Conservation (phyloP, 1,284 basidiomycete genomes). For the Sanghuangporus sanghuang region DNA sequence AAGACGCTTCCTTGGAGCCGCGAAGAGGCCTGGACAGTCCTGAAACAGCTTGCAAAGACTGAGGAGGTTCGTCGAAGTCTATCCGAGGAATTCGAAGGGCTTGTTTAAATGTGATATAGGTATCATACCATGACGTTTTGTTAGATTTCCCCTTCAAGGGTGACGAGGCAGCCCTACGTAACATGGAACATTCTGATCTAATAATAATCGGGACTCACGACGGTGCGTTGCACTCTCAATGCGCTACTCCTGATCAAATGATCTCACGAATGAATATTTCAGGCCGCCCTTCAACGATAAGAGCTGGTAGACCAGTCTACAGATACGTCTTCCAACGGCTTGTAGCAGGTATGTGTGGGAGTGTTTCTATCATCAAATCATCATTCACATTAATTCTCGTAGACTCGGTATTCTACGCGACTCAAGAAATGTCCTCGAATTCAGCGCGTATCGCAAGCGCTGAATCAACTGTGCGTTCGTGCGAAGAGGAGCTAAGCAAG, state of each 20-base stretch:
- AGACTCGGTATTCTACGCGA: constrained; percentile 81
- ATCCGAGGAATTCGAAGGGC: not conserved
- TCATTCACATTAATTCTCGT: not conserved
- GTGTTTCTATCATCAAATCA: not conserved
- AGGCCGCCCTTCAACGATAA: constrained; percentile 83
- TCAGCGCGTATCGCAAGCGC: constrained; percentile 63
- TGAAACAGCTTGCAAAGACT: constrained; percentile 68
- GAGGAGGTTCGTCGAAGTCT: constrained; percentile 50
- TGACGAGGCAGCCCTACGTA: constrained; percentile 75
- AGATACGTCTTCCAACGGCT: constrained; percentile 81
- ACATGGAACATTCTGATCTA: constrained; percentile 87
- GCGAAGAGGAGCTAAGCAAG: constrained; percentile 71
- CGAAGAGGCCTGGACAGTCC: constrained; percentile 84
- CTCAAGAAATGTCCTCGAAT: constrained; percentile 79
- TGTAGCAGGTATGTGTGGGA: constrained; percentile 52
- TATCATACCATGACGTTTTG: constrained; percentile 80
- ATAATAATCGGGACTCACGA: constrained; percentile 76
- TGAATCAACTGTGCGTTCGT: constrained; percentile 62
- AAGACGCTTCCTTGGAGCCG: constrained; percentile 80
- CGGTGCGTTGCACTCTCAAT: constrained; percentile 35
- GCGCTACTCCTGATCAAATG: not conserved
- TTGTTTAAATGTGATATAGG: constrained; percentile 33
- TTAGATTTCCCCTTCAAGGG: constrained; percentile 90
- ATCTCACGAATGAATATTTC: constrained; percentile 1
- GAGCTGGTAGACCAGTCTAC: constrained; percentile 89